Evolutionary conservation across 2,329 filamentous ascomycete species (phyloP).

Genomic region (Fusarium oligoseptatum): DNA sequence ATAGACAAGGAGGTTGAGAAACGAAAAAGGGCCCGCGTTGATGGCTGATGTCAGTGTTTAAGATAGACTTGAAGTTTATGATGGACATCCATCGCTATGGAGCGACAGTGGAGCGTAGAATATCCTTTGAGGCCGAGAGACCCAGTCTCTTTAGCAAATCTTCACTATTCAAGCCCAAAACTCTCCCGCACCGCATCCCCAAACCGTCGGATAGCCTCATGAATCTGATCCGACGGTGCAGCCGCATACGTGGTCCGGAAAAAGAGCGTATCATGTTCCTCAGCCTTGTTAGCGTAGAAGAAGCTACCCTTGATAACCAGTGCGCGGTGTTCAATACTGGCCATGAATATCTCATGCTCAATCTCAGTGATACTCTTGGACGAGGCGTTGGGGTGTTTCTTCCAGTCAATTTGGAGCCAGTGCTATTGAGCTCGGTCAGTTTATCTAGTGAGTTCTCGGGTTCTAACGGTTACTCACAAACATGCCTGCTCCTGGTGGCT

Average conservation of each 20-base stretch:
- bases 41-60: too few relatives aligned
- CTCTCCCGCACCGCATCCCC: not conserved
- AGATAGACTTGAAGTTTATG: too few relatives aligned
- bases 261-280: not conserved
- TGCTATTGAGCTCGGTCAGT: not conserved
- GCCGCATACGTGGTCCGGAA: not conserved
- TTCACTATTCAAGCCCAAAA: not conserved
- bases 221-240: not conserved
- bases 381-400: not conserved
- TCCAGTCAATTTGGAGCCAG: not conserved
- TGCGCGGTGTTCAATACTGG: not conserved
- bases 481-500: not conserved
- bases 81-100: too few relatives aligned
- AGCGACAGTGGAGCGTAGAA: too few relatives aligned
- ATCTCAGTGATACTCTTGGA: not conserved
- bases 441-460: not conserved
- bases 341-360: not conserved
- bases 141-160: not conserved
- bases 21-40: too few relatives aligned
- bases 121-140: not conserved
- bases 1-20: too few relatives aligned
- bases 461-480: not conserved
- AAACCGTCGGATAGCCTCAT: not conserved
- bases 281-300: not conserved
- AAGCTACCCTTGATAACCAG: not conserved